Base-by-base conservation (phyloP, 2,329 filamentous ascomycete species). In the Sporothrix brunneoviolacea region DNA sequence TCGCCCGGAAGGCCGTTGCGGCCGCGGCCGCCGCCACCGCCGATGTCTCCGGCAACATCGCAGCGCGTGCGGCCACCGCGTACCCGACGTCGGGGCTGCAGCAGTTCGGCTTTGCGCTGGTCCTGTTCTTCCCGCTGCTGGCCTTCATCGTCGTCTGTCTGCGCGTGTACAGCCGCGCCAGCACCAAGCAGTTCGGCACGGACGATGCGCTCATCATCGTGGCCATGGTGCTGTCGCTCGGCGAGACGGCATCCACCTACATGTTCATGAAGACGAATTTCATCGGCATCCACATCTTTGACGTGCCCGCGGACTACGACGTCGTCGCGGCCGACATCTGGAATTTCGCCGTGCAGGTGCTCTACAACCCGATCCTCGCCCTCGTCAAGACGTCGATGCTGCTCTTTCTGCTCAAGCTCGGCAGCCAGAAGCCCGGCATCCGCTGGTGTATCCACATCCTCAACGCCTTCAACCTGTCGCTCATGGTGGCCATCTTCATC, bases 1-100 rank as follows among this genome's bases (percentile, higher is more conserved):
- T 89, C 85, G 60, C 89, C 85, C 19, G 12, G 4, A 19, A 28
- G 47, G 39, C 38, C 7, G 7, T 49, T 10, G 44, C 22, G n/a
- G 47, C 24, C 44, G 21, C 47, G 15, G 21, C 27, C 37, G 24
- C 22, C 18, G 47, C 36, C 32, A 27, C 28, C 36, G 22, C 45
- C 27, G 10, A 38, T 24, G 30, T 5, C 24, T 10, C 5, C 24
- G 24, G 24, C 24, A 5, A 28, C 24, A 28, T 6, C 24, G 24
- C n/a, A n/a, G n/a, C n/a, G n/a, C n/a, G n/a, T n/a, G 24, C 24
- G 8, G 41, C 12, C 28, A 21, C 16, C 10, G 7, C 4, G 2
- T 37, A 54, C 22, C 53, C 53, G n/a, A 52, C 53, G 2, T 52
- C 53, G 13, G n/a, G 48, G 30, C 52, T 59, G 44, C 57, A 60